Evolutionary conservation across 2,329 filamentous ascomycete species (phyloP).

Genomic region (Penicillium paneum): DNA sequence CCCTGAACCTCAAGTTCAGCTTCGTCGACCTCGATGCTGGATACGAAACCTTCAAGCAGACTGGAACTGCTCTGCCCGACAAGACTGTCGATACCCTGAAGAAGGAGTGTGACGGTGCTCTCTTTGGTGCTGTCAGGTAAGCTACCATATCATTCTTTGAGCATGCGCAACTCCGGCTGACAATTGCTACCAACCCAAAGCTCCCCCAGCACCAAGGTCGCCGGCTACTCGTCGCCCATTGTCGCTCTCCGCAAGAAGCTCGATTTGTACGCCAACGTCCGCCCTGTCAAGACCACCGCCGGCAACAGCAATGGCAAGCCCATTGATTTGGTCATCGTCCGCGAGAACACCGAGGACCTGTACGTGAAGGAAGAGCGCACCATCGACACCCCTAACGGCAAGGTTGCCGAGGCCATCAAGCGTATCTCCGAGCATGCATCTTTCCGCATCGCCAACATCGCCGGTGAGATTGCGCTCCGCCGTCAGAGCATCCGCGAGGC

Average conservation of each 20-base stretch:
- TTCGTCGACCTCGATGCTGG: conserved; percentile 92
- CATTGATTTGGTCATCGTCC: conserved; percentile 96
- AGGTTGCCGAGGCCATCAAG: conserved; percentile 96
- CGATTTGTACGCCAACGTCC: conserved; percentile 94
- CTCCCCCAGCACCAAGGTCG: conserved; percentile 83
- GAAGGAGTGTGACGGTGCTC: conserved; percentile 87
- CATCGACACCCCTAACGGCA: conserved; percentile 66
- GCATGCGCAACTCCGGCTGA: neutral
- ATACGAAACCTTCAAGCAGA: conserved; percentile 89
- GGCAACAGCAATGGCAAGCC: conserved; percentile 49
- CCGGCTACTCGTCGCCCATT: conserved; percentile 94
- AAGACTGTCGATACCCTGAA: conserved; percentile 85
- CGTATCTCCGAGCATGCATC: conserved; percentile 85
- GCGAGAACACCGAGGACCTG: conserved; percentile 97
- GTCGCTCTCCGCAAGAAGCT: conserved; percentile 94
- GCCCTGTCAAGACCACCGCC: conserved; percentile 82
- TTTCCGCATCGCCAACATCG: conserved; percentile 84
- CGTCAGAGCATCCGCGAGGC: conserved; percentile 73
- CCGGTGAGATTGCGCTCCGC: conserved; percentile 87
- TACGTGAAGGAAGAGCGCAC: conserved; percentile 97
- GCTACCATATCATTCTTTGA: neutral
- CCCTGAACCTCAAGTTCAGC: conserved; percentile 87
- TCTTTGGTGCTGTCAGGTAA: conserved; percentile 88
- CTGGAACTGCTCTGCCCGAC: conserved; percentile 82
- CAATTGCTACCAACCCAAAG: conserved; percentile 33